Evolutionary conservation across 192 early-diverging fungal genomes (phyloP), one percentile per base, ranked within the genome.

Genomic region (Backusella westeae): DNA sequence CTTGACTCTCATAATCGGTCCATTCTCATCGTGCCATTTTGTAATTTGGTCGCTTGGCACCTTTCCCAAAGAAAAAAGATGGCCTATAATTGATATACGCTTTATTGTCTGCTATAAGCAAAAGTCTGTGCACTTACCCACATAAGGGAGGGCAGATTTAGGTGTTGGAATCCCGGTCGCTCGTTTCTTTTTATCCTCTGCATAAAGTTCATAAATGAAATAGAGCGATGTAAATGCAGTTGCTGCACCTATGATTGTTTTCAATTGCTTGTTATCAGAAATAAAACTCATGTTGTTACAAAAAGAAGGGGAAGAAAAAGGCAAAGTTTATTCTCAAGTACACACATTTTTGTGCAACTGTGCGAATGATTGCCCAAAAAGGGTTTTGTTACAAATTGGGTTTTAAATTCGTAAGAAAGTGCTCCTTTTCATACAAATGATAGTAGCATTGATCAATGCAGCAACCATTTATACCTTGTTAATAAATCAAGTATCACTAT

Each of bases 11-110:
- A 73, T 3, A 12, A 73, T 73, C 1, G 71, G 71, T 0, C 69
- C 69, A 71, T 71, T 8, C 21, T 71, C 38, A 8, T 17, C 41
- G 23, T 71, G 69, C 69, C 69, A 71, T 15, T 71, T 46, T 4
- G 26, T 23, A 34, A 71, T 39, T 7, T 71, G 34, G 1, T 26
- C 38, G 0, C 23, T 29, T 42, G 39, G 41, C 6, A 29, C 26
- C 9, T 44, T 38, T 32, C 39, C 69, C 9, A 71, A 12, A 34
- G 69, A 71, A 32, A 29, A 46, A 23, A 71, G n/a, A 12, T 71
- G 69, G 8, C 69, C 69, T 71, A 32, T 3, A 44, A 5, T 44
- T 44, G 15, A 32, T 32, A 39, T 39, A 12, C 38, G 38, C 17
- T 4, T 44, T 44, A 15, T 44, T 44, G 15, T 44, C 42, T 44